Percentiles rank a stretch among this genome's conserved stretches.
phyloP scores from a whole-genome alignment of 495 filamentous ascomycete genomes.

The Penicillium steckii region DNA sequence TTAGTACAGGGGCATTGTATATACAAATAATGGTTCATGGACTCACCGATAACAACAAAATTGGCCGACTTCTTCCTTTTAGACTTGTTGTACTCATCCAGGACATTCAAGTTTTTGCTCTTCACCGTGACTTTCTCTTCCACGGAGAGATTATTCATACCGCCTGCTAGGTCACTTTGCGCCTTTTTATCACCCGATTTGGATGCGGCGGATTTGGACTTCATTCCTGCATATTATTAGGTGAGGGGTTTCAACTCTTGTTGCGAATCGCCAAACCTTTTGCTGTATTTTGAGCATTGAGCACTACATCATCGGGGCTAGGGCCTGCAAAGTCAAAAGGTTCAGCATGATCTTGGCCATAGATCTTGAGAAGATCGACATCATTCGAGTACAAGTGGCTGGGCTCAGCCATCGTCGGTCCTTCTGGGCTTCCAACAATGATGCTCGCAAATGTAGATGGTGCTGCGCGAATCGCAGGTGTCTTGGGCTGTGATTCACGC shows the following conservation, averaged over 20 bases:
- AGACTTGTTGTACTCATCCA: constrained; percentile 74
- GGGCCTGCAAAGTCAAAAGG: constrained; percentile 76
- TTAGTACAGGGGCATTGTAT: constrained; percentile 2
- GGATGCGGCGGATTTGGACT: constrained; percentile 43
- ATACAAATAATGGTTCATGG: not conserved
- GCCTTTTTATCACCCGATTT: constrained; percentile 44
- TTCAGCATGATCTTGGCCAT: constrained; percentile 48
- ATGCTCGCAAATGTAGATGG: constrained; percentile 71
- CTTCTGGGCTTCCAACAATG: constrained; percentile 53
- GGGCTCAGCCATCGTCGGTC: constrained; percentile 34
- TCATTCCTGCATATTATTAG: constrained; percentile 49
- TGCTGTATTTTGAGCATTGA: constrained; percentile 71
- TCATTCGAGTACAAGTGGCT: constrained; percentile 36
- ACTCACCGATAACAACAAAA: constrained; percentile 90
- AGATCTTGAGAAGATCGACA: constrained; percentile 53
- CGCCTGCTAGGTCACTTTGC: constrained; percentile 40
- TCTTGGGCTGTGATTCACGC: constrained; percentile 13
- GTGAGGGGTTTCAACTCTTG: constrained; percentile 34
- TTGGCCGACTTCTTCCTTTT: constrained; percentile 80
- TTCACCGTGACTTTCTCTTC: constrained; percentile 70
- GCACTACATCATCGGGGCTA: constrained; percentile 90
- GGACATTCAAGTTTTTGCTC: constrained; percentile 83
- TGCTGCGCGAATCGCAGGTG: constrained; percentile 32
- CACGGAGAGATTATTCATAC: constrained; percentile 60
- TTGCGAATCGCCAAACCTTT: constrained; percentile 74